A percentile compares a stretch with the other conserved stretches of the same genome.
Evolutionary conservation across 2,329 filamentous ascomycete species (phyloP).

Genomic region (Scolecobasidium constrictum): DNA sequence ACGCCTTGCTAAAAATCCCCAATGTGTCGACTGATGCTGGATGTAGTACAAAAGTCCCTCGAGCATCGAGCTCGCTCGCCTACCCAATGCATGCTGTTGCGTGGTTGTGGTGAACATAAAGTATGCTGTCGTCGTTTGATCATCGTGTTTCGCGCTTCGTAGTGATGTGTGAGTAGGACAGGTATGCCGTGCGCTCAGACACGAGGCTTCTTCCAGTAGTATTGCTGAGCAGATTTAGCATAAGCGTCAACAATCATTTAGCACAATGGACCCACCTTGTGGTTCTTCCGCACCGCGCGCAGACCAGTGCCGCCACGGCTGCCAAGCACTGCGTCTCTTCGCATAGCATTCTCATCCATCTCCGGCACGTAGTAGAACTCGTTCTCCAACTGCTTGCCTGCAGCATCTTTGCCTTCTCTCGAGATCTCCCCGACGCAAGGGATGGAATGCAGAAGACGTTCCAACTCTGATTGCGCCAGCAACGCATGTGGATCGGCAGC

Average conservation of each 20-base stretch:
- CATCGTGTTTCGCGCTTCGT: no score
- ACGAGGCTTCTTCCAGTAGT: slow-evolving; percentile 57
- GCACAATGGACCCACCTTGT: slow-evolving; percentile 61
- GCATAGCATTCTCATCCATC: slow-evolving; percentile 65
- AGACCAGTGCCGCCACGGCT: slow-evolving; percentile 82
- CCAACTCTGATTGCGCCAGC: slow-evolving; percentile 42
- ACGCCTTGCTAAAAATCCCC: background rate
- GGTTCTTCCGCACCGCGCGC: slow-evolving; percentile 82
- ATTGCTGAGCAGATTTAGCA: no score
- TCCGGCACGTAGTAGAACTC: slow-evolving; percentile 97
- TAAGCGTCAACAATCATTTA: slow-evolving; percentile 9
- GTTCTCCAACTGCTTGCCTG: slow-evolving; percentile 84
- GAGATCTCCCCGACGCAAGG: slow-evolving; percentile 78
- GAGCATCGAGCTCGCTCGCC: background rate
- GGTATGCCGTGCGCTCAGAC: slow-evolving; percentile 14
- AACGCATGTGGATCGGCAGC: slow-evolving; percentile 1
- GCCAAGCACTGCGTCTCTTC: slow-evolving; percentile 72
- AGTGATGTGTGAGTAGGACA: background rate
- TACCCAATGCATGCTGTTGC: background rate
- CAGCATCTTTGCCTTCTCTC: slow-evolving; percentile 89
- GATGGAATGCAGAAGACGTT: slow-evolving; percentile 60
- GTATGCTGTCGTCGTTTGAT: no score
- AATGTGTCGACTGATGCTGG: background rate
- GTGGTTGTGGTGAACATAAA: background rate
- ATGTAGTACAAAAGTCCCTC: background rate